These are phyloP conservation scores for Pseudonitzschia pungens DNA, from an alignment of 108 stramenopile species.

Conservation along the genomic window DNA sequence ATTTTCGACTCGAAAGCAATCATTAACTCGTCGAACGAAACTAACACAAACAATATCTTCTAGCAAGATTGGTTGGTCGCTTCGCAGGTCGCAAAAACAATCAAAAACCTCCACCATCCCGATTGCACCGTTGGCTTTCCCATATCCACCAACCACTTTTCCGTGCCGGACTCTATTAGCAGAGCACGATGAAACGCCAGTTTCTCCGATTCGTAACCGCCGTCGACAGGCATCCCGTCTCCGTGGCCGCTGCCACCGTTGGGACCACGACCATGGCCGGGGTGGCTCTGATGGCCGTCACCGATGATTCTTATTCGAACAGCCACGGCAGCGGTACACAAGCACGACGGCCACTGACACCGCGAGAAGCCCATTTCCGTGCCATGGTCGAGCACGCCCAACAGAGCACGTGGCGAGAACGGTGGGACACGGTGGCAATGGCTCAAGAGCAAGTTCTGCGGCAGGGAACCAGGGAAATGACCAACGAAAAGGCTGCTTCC, in stretches of 20 bases:
- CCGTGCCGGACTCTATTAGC: background rate
- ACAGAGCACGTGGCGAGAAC: constrained; percentile 47
- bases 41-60: too few relatives aligned
- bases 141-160: too few relatives aligned
- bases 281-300: background rate
- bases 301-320: too few relatives aligned
- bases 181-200: background rate
- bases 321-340: background rate
- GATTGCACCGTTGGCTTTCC: too few relatives aligned
- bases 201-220: constrained; percentile 7
- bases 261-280: constrained; percentile 17
- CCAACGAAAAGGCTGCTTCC: constrained; percentile 21
- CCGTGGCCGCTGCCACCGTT: constrained; percentile 9
- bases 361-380: constrained; percentile 42
- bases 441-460: constrained; percentile 55
- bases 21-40: too few relatives aligned
- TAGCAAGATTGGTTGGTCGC: too few relatives aligned
- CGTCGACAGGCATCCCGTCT: constrained; percentile 13
- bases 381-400: constrained; percentile 64
- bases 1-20: too few relatives aligned
- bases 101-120: too few relatives aligned
- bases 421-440: constrained; percentile 39
- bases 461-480: constrained; percentile 21
- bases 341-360: constrained; percentile 20
- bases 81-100: too few relatives aligned